These are phyloP conservation scores for Gonium pectorale DNA, from an alignment of 139 green algal genomes.

Conservation along the genomic window DNA sequence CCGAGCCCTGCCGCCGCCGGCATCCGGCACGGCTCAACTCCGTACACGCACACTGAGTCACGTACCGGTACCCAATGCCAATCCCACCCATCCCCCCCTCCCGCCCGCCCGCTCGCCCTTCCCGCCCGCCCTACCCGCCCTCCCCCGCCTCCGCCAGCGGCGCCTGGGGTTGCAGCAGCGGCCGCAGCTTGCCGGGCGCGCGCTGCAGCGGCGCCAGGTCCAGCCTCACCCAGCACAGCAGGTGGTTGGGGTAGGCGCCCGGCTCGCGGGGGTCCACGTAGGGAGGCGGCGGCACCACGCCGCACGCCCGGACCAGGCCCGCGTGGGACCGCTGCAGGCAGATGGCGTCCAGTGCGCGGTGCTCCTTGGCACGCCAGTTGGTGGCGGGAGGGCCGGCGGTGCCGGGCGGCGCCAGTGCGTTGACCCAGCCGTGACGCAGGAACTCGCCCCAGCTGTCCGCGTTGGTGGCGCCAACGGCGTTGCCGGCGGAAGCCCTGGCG, in stretches of 20 bases:
- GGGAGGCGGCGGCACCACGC: slow-evolving; percentile 4
- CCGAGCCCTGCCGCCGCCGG: too few species aligned
- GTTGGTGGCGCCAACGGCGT: neutral
- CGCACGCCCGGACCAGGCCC: neutral
- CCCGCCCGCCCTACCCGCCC: too few species aligned
- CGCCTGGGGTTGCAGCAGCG: neutral
- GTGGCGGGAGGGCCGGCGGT: neutral
- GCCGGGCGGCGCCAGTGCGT: neutral
- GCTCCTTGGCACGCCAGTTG: slow-evolving; percentile 17
- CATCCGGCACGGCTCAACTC: too few species aligned
- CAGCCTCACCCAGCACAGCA: slow-evolving; percentile 35
- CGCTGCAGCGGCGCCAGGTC: slow-evolving; percentile 29
- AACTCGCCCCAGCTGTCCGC: slow-evolving; percentile 20
- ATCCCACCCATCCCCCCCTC: too few species aligned
- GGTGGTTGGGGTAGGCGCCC: slow-evolving; percentile 39
- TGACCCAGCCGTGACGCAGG: slow-evolving; percentile 22
- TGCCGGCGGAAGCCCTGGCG: neutral
- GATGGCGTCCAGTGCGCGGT: neutral
- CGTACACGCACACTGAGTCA: too few species aligned
- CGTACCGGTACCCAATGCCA: too few species aligned
- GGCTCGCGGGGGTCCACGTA: neutral
- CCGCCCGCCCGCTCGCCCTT: too few species aligned
- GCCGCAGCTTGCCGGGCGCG: slow-evolving; percentile 30
- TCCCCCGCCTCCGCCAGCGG: neutral
- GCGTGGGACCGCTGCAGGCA: neutral